Evolutionary conservation across 1,284 basidiomycete genomes (phyloP), one percentile per base, ranked within the genome.

Genomic region (Trichosporon sp.): DNA sequence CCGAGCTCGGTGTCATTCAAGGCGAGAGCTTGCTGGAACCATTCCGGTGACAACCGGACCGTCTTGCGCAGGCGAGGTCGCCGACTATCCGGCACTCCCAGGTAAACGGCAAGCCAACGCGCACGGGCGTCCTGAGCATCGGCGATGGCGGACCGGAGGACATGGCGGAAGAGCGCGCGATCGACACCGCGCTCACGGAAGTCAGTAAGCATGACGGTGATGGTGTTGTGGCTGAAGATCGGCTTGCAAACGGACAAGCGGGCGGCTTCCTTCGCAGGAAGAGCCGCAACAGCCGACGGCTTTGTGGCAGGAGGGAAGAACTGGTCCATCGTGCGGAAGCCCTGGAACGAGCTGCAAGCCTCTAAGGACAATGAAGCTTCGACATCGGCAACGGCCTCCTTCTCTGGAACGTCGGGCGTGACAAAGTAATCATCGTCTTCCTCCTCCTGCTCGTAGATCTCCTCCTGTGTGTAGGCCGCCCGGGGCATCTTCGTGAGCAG

Each of bases 381-480:
- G 10, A 27, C 27, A 9, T 19, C 36, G 7, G 60, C 61, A n/a
- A 56, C 61, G 5, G 54, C 32, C 7, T 56, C 56, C 4, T 46
- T 59, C 21, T 33, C 16, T 6, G 25, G 19, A 29, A 40, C 37
- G 3, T 60, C 56, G 1, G 60, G 44, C 3, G 64, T 60, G 13
- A 32, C 58, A 59, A 59, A 64, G 23, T 63, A 65, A 11, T 69
- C 67, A 1, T 63, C 68, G 10, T 66, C 68, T 27, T 64, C 62
- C 5, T 66, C 65, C 14, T 59, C 37, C 5, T 44, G 34, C 13
- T 29, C 34, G n/a, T 60, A 60, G 25, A 59, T 57, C 23, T 32
- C 34, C 19, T 40, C 21, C 46, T 57, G 33, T 19, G 19, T 60
- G 32, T 52, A 33, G n/a, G 23, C 27, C 9, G 13, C 56, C 32